These are phyloP conservation scores for Furcasterigmium sp. DNA, from an alignment of 2,329 filamentous ascomycete species.

Conservation along the genomic window DNA sequence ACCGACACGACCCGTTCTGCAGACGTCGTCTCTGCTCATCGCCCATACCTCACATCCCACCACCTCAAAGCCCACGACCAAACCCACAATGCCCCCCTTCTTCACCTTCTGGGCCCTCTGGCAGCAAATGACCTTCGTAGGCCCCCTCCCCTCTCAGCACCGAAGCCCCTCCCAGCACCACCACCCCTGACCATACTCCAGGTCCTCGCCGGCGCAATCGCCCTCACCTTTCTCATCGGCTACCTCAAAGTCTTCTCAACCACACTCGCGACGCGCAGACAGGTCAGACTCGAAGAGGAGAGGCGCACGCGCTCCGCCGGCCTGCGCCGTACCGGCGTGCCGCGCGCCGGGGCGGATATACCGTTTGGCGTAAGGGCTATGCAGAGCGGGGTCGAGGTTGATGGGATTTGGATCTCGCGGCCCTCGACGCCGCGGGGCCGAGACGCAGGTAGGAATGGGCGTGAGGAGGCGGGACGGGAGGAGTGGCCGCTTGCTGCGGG, in stretches of 20 bases:
- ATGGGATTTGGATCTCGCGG: slow-evolving; percentile 74
- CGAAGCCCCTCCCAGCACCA: no score
- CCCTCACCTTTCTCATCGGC: slow-evolving; percentile 63
- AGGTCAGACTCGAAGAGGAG: slow-evolving; percentile 62
- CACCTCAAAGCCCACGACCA: no score
- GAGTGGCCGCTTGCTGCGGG: no score
- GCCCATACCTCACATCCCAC: no score
- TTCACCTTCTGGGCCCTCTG: slow-evolving; percentile 72
- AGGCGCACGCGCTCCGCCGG: slow-evolving; percentile 49
- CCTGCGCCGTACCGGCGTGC: slow-evolving; percentile 50
- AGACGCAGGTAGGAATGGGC: no score
- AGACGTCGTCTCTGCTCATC: no score
- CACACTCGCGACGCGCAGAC: slow-evolving; percentile 48
- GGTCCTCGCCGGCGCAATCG: slow-evolving; percentile 69
- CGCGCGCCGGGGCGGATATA: slow-evolving; percentile 38
- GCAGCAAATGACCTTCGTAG: slow-evolving; percentile 87
- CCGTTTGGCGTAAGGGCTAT: slow-evolving; percentile 85
- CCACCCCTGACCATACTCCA: slow-evolving; percentile 32
- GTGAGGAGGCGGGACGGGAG: no score
- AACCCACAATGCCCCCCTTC: slow-evolving; percentile 37
- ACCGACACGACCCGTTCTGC: no score
- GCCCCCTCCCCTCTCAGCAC: slow-evolving; percentile 22
- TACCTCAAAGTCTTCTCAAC: slow-evolving; percentile 62
- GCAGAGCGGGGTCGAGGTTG: slow-evolving; percentile 75
- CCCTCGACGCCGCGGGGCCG: slow-evolving; percentile 20